A percentile compares a stretch with the other conserved stretches of the same genome.
Conservation (phyloP, 257 asterid genomes). For the Primulina huaijiensis region DNA sequence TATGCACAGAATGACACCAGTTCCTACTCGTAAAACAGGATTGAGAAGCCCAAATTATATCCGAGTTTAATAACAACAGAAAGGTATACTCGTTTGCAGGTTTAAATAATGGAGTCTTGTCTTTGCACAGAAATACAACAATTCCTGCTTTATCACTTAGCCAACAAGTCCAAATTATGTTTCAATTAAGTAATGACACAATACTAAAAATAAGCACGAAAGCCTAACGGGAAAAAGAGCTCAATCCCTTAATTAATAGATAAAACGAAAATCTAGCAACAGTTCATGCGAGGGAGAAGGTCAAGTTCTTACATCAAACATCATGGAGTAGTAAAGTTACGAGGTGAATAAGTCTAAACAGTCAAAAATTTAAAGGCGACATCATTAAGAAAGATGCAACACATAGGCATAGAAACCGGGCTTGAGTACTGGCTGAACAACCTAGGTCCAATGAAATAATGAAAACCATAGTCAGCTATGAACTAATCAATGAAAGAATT, state of each 20-base stretch:
- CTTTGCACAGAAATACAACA: background rate
- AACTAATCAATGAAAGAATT: background rate
- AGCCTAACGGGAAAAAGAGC: background rate
- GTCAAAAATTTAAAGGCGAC: background rate
- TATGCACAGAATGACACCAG: constrained; percentile 82
- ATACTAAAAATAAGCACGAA: background rate
- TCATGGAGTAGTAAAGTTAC: too few species aligned
- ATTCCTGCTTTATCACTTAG: background rate
- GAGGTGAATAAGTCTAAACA: background rate
- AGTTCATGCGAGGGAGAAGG: background rate
- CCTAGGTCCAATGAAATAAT: background rate
- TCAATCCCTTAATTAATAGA: background rate
- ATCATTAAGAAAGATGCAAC: background rate
- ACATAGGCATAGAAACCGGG: background rate
- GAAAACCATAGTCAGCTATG: background rate
- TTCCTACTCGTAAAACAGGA: constrained; percentile 48
- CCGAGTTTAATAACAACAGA: constrained; percentile 4
- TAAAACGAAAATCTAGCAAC: background rate
- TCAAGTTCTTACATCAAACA: background rate
- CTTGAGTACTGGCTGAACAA: background rate
- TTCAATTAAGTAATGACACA: background rate
- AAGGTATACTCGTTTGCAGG: background rate
- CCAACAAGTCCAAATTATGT: background rate
- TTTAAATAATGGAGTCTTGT: background rate
- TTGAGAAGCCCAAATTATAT: constrained; percentile 23